Conservation (phyloP, 2,329 filamentous ascomycete species). For the Pseudonectria foliicola region DNA sequence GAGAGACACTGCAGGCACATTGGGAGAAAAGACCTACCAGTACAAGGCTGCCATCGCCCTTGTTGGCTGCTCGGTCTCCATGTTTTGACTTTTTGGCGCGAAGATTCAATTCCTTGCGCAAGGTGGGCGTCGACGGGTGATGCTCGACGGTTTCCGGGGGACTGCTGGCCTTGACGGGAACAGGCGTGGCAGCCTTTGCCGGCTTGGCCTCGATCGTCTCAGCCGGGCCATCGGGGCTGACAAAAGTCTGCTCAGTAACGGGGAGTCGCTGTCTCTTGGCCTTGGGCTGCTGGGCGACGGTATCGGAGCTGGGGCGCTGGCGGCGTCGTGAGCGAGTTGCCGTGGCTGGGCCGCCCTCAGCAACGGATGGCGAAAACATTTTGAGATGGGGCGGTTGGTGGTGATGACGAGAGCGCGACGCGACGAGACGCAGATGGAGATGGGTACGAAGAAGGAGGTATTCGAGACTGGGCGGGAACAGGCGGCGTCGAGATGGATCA, state of each 20-base stretch:
- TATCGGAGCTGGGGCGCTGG: constrained; percentile 53
- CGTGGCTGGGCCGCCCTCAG: constrained; percentile 46
- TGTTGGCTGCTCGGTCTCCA: constrained; percentile 52
- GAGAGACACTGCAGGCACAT: no score
- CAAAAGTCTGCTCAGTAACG: constrained; percentile 49
- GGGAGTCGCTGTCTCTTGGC: constrained; percentile 56
- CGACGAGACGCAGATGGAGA: constrained; percentile 6
- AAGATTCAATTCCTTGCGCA: constrained; percentile 49
- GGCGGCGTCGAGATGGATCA: constrained; percentile 16
- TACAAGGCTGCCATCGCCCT: constrained; percentile 60
- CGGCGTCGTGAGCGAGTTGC: constrained; percentile 55
- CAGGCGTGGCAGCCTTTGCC: constrained; percentile 38
- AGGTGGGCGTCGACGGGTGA: constrained; percentile 25
- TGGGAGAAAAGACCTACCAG: constrained; percentile 42
- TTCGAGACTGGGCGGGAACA: constrained; percentile 13
- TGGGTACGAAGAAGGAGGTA: no score
- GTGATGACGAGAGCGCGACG: constrained; percentile 2
- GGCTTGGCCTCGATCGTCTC: constrained; percentile 52
- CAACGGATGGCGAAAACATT: constrained; percentile 55
- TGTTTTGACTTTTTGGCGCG: constrained; percentile 56
- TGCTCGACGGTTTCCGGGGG: constrained; percentile 40
- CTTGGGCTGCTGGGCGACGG: constrained; percentile 50
- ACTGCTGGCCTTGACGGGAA: constrained; percentile 38
- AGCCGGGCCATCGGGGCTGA: constrained; percentile 41
- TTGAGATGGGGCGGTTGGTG: constrained; percentile 8